Conservation (phyloP, 1,284 basidiomycete species). For the Puccinia hordei region DNA sequence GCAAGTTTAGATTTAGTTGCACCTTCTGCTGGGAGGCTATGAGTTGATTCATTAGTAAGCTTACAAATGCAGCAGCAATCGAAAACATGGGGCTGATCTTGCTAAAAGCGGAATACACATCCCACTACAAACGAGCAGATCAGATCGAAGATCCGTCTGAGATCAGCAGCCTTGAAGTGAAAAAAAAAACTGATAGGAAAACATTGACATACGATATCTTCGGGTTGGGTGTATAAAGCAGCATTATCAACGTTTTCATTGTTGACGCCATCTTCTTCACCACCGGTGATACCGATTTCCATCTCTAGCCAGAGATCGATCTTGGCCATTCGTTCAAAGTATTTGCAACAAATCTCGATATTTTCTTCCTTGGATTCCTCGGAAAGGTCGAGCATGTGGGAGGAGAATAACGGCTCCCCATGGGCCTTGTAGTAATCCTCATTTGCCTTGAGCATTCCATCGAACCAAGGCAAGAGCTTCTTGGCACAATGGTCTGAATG, state of each 20-base stretch:
- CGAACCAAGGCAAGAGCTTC: slow-evolving; percentile 99
- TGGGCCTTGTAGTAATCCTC: slow-evolving; percentile 89
- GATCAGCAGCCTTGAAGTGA: neutral
- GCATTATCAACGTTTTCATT: slow-evolving; percentile 83
- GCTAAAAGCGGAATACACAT: slow-evolving; percentile 81
- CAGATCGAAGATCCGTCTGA: neutral
- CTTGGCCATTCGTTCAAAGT: slow-evolving; percentile 93
- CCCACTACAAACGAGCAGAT: slow-evolving; percentile 63
- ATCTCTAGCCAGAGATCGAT: slow-evolving; percentile 96
- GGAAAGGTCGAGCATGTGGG: slow-evolving; percentile 99
- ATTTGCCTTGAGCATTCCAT: slow-evolving; percentile 94
- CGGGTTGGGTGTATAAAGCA: slow-evolving; percentile 93
- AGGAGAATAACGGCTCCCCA: slow-evolving; percentile 79
- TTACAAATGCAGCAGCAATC: slow-evolving; percentile 83
- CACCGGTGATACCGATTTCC: slow-evolving; percentile 99
- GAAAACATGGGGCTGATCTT: slow-evolving; percentile 90
- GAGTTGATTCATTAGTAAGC: neutral
- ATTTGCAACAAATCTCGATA: slow-evolving; percentile 88
- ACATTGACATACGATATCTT: slow-evolving; percentile 68
- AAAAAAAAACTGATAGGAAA: neutral
- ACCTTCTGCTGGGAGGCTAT: too few relatives aligned
- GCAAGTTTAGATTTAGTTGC: neutral
- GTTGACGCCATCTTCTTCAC: slow-evolving; percentile 94
- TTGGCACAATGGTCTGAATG: slow-evolving; percentile 99
- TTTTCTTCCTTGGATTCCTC: slow-evolving; percentile 98